Percentiles rank a stretch among this genome's conserved stretches.
Conservation (phyloP, 495 filamentous ascomycete species). For the Neurospora sp. region DNA sequence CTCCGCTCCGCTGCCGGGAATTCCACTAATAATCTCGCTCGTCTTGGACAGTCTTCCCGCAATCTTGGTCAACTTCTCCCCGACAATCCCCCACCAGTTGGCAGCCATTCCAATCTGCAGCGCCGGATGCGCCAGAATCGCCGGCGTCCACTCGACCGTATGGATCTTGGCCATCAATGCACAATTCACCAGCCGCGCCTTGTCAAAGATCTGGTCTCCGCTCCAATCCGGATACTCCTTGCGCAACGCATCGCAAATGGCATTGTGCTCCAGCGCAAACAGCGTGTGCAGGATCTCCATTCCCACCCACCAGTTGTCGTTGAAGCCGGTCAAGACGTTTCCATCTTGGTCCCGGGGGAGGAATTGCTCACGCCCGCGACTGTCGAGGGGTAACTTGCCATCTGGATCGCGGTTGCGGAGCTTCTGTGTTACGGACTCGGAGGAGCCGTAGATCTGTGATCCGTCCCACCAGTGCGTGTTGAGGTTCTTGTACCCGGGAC, state of each 20-base stretch:
- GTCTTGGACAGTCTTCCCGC: conserved; percentile 26
- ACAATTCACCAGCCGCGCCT: conserved; percentile 33
- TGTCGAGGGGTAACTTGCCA: conserved; percentile 26
- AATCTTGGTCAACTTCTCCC: conserved; percentile 28
- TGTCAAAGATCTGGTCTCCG: conserved; percentile 32
- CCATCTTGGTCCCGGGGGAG: conserved; percentile 24
- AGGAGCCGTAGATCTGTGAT: conserved; percentile 35
- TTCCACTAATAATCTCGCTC: conserved; percentile 29
- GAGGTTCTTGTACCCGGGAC: conserved; percentile 29
- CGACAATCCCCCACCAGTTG: conserved; percentile 36
- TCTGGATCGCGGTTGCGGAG: conserved; percentile 18
- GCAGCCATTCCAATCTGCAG: conserved; percentile 27
- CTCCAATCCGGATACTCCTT: conserved; percentile 21
- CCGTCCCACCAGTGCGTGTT: conserved; percentile 38
- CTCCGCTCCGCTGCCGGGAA: conserved; percentile 29
- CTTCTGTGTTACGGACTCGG: conserved; percentile 20
- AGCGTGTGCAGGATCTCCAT: conserved; percentile 34
- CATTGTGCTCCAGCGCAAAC: conserved; percentile 35
- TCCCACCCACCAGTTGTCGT: conserved; percentile 35
- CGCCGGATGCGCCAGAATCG: conserved; percentile 32
- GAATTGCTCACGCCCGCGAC: conserved; percentile 17
- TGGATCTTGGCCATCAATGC: conserved; percentile 39
- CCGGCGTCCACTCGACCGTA: conserved; percentile 37
- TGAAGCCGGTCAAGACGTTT: conserved; percentile 31
- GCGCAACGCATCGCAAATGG: conserved; percentile 25